A percentile compares a stretch with the other conserved stretches of the same genome.
Conservation (phyloP, 345 rosid species). For the Pugionium dolabratum region DNA sequence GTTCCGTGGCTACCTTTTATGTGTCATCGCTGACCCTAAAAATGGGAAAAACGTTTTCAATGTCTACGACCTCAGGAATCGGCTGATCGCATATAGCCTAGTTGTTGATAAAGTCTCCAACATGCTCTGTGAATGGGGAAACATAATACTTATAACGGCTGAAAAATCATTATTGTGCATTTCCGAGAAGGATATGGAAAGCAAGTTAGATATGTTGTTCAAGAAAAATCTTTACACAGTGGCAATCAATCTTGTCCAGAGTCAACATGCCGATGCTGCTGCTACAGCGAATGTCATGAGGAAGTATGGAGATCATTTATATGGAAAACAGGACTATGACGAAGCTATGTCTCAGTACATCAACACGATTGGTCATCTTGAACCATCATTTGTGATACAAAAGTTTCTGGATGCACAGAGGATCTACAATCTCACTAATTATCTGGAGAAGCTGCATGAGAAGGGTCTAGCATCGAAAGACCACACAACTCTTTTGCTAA, state of each 20-base stretch:
- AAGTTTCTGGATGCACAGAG: slow-evolving; percentile 99
- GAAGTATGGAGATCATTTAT: slow-evolving; percentile 97
- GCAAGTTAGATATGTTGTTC: slow-evolving; percentile 97
- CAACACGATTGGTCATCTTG: slow-evolving; percentile 90
- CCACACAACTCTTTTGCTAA: slow-evolving; percentile 93
- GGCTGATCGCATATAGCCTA: slow-evolving; percentile 82
- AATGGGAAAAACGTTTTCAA: slow-evolving; percentile 69
- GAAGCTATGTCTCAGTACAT: slow-evolving; percentile 97
- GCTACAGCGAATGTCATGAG: slow-evolving; percentile 97
- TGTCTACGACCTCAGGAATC: slow-evolving; percentile 88
- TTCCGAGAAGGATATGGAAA: slow-evolving; percentile 98
- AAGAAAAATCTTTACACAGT: slow-evolving; percentile 92
- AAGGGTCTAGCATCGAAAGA: slow-evolving; percentile 99
- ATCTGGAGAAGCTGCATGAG: slow-evolving; percentile 92
- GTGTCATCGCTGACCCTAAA: slow-evolving; percentile 90
- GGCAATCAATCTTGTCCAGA: slow-evolving; percentile 96
- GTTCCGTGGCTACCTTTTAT: slow-evolving; percentile 93
- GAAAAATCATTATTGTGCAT: slow-evolving; percentile 79
- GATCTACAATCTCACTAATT: slow-evolving; percentile 94
- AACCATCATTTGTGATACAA: slow-evolving; percentile 97
- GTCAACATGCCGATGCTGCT: slow-evolving; percentile 98
- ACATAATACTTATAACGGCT: slow-evolving; percentile 67
- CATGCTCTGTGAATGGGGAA: slow-evolving; percentile 98
- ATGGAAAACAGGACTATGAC: slow-evolving; percentile 91
- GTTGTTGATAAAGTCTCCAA: slow-evolving; percentile 84